Conservation (phyloP, 768 basidiomycete genomes). For the Fomitopsis pulvina region DNA sequence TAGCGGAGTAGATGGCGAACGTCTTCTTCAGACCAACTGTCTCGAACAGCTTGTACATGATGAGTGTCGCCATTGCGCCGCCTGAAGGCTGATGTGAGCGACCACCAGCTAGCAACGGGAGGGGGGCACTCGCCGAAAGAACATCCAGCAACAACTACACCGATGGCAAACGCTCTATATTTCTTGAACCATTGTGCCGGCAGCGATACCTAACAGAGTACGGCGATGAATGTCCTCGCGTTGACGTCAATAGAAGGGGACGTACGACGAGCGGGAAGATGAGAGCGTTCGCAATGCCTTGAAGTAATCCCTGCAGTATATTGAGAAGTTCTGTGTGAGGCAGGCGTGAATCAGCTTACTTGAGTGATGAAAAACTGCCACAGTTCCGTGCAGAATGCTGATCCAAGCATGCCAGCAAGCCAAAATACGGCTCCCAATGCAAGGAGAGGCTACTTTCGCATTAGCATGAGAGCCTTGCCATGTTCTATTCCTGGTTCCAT, state of each 20-base stretch:
- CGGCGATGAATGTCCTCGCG: not conserved
- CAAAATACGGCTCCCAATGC: slow-evolving; percentile 17
- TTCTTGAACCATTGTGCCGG: slow-evolving; percentile 27
- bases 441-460: slow-evolving; percentile 12
- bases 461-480: not conserved
- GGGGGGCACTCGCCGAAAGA: slow-evolving; percentile 7
- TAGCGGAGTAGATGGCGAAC: slow-evolving; percentile 15
- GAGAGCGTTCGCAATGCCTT: slow-evolving; percentile 14
- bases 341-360: slow-evolving; percentile 1
- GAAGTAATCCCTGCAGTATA: slow-evolving; percentile 12
- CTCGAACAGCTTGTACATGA: slow-evolving; percentile 16
- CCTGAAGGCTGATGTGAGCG: slow-evolving; percentile 1
- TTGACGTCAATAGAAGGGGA: not conserved
- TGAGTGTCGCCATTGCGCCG: slow-evolving; percentile 17
- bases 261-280: slow-evolving; percentile 16
- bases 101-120: not conserved
- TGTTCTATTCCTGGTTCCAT: not conserved
- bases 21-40: slow-evolving; percentile 13
- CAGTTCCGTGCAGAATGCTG: slow-evolving; percentile 16
- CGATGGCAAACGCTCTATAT: slow-evolving; percentile 25
- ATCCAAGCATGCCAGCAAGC: slow-evolving; percentile 18
- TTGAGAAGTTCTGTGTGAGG: not conserved
- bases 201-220: slow-evolving; percentile 12
- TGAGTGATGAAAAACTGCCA: slow-evolving; percentile 19
- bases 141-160: slow-evolving; percentile 27